These are phyloP conservation scores for Helminthosporium solani DNA, from an alignment of 2,329 filamentous ascomycete genomes.

Conservation along the genomic window DNA sequence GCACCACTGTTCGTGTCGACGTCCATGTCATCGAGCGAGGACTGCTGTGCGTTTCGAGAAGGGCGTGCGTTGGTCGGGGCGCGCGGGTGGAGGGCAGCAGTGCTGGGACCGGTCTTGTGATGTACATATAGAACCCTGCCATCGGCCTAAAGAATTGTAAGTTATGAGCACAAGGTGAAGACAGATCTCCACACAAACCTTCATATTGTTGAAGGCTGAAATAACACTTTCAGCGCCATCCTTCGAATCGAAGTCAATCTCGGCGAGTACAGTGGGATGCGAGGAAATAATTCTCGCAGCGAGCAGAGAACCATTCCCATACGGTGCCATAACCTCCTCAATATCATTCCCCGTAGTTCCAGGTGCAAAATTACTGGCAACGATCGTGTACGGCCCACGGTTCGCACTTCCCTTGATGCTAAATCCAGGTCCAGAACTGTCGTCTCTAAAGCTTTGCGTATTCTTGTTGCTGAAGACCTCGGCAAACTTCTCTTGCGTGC, in stretches of 20 bases:
- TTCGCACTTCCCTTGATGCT: conserved; percentile 68
- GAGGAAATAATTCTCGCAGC: conserved; percentile 69
- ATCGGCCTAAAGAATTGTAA: conserved; percentile 62
- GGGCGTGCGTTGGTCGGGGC: conserved; percentile 4
- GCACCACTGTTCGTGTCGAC: conserved; percentile 32
- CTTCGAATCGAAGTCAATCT: conserved; percentile 71
- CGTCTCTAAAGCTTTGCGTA: conserved; percentile 26
- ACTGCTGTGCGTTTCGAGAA: conserved; percentile 20
- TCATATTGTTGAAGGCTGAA: conserved; percentile 75
- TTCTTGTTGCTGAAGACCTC: conserved; percentile 27
- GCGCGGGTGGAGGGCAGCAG: conserved; percentile 30
- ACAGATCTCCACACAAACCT: conserved; percentile 52
- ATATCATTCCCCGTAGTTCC: conserved; percentile 82
- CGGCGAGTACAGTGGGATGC: conserved; percentile 71
- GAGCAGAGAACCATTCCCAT: conserved; percentile 61
- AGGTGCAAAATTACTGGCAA: conserved; percentile 78
- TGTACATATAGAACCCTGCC: conserved; percentile 73
- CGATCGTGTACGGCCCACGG: conserved; percentile 65
- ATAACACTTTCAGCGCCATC: conserved; percentile 75
- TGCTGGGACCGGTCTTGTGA: conserved; percentile 55
- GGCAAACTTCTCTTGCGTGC: conserved; percentile 45
- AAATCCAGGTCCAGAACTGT: conserved; percentile 50
- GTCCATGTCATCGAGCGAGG: conserved; percentile 45
- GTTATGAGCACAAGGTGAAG: conserved; percentile 1
- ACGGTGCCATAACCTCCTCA: conserved; percentile 74